A percentile compares a stretch with the other conserved stretches of the same genome.
Conservation (phyloP, 371 early-diverging fungal genomes). For the Mortierella sp. region DNA sequence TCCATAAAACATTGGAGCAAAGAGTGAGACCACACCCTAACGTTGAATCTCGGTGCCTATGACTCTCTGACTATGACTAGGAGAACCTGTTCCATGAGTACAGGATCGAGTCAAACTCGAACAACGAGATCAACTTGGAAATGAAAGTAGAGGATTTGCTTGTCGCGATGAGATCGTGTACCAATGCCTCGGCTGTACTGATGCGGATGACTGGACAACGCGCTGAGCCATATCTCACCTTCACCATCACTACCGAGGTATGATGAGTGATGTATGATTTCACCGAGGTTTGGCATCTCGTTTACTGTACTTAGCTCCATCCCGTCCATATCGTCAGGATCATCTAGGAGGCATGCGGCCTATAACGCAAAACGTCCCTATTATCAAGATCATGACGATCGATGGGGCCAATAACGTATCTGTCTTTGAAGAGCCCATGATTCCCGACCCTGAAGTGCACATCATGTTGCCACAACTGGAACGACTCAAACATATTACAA, state of each 20-base stretch:
- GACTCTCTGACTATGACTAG: constrained; percentile 2
- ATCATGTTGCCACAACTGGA: constrained; percentile 52
- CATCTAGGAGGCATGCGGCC: constrained; percentile 26
- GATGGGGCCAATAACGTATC: constrained; percentile 29
- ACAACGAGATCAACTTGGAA: constrained; percentile 47
- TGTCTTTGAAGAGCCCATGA: constrained; percentile 41
- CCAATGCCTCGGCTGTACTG: constrained; percentile 14
- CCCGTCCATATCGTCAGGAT: constrained; percentile 14
- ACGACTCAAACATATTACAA: constrained; percentile 23
- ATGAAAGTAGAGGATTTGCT: constrained; percentile 44
- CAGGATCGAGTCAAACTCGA: constrained; percentile 29
- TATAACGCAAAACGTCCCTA: constrained; percentile 43
- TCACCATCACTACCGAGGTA: constrained; percentile 38
- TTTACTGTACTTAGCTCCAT: no score
- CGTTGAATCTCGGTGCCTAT: no score
- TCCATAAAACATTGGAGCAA: no score
- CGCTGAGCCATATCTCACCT: constrained; percentile 34
- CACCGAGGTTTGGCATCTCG: no score
- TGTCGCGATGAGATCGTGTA: constrained; percentile 27
- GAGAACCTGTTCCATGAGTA: constrained; percentile 37
- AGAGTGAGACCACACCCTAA: no score
- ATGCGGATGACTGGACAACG: constrained; percentile 49
- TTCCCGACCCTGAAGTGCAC: constrained; percentile 43
- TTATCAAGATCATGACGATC: constrained; percentile 36
- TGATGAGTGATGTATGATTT: not conserved